Evolutionary conservation across 148 eudicot genomes (phyloP), one percentile per base, ranked within the genome.

Genomic region (Rhododendron vialii): DNA sequence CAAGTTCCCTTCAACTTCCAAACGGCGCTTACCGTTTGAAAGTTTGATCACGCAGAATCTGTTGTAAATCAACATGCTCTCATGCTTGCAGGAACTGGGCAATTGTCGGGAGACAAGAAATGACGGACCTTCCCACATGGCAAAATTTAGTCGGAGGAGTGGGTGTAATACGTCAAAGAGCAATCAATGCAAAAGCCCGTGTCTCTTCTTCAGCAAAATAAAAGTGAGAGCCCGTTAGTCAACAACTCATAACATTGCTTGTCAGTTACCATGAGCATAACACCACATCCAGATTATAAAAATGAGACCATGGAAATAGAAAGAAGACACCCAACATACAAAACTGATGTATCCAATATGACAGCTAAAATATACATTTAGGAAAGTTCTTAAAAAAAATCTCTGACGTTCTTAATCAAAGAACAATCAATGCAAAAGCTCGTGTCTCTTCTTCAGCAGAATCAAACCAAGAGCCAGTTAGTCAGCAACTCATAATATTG

Each of bases 51-150:
- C 89, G 12, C 73, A 63, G 43, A 84, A 90, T 17, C 89, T 83
- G 88, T 86, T 86, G 45, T 73, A 82, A 26, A 82, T 63, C 15
- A 14, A 14, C 87, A 50, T 88, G 30, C 82, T 83, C 78, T 92
- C 95, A 61, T 89, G 84, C 84, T 90, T 92, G 82, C 93, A 90
- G 14, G 88, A 80, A 89, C 88, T 89, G 11, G 88, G 90, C 81
- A 91, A 88, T 43, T 90, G 7, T 4, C 88, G 84, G 86, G 85
- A 20, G 90, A 83, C 53, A 90, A 84, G 88, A 84, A 85, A 88
- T 9, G 92, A 86, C 5, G 92, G 92, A 80, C 85, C 92, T 83
- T 92, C 96, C 88, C 93, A 91, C 96, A 94, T 94, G 80, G 83
- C 48, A 5, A 85, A 47, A 73, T 28, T 76, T 76, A 33, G 59